Evolutionary conservation across 176 grass and related monocot species (phyloP), one percentile per base, ranked within the genome.

Genomic region (Juncus effusus): DNA sequence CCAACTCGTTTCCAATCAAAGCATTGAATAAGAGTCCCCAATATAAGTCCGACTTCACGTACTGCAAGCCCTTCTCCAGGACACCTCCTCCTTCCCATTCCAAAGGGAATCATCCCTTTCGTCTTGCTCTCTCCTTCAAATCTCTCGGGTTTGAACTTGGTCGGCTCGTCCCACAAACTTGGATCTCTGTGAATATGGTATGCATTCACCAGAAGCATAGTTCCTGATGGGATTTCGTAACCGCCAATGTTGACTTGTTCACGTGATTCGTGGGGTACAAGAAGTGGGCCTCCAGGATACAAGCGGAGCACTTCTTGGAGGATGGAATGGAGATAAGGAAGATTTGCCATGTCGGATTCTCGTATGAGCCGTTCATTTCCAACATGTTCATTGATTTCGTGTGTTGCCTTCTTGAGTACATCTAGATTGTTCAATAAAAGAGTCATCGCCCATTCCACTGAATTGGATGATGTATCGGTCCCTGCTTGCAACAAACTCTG

Each of bases 21-120:
- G 42, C 80, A 78, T 38, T 83, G 75, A 1, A 78, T 36, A 39
- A 78, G 15, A 16, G 59, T 52, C 6, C 54, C 81, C 13, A 86
- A 9, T 3, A 42, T 55, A 47, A 92, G 0, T 7, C 62, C 78
- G 0, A 82, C 0, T 0, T 12, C 42, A 3, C 16, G 54, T 45
- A 77, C 4, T 0, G 78, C 80, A 2, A 91, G 3, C 0, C 4
- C 8, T 7, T 91, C 80, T 0, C 84, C 84, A 0, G 80, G 88
- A 16, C 88, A 91, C 69, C 13, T 70, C 3, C 77, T 72, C 28
- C 88, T 70, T 3, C 84, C 88, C 44, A 62, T 74, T n/a, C 88
- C 84, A 13, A 91, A 91, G 0, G 84, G 84, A 7, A 81, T 40
- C 77, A 59, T 45, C 14, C 69, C 19, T 40, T 11, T 4, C 10